These are phyloP conservation scores for Keithomyces neogunnii DNA, from an alignment of 2,329 filamentous ascomycete species.

Conservation along the genomic window DNA sequence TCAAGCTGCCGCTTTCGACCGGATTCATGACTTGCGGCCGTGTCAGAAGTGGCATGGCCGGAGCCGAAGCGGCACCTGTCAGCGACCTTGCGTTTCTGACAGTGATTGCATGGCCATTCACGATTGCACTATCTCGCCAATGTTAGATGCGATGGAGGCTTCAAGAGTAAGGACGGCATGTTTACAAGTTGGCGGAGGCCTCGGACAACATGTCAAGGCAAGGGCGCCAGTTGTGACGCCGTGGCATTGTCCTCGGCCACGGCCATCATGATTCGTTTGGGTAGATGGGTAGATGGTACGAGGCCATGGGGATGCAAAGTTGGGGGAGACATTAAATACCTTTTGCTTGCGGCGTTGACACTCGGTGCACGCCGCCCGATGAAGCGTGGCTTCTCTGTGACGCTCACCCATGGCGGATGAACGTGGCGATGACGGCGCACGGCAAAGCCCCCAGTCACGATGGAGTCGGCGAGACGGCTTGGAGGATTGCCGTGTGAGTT, in stretches of 20 bases:
- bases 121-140: constrained; percentile 24
- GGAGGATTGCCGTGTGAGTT: too few species aligned
- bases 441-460: not conserved
- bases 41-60: constrained; percentile 14
- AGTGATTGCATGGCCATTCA: constrained; percentile 31
- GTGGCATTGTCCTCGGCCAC: too few species aligned
- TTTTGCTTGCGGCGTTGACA: constrained; percentile 32
- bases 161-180: not conserved
- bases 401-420: constrained; percentile 9
- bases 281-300: too few species aligned
- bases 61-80: constrained; percentile 24
- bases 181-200: not conserved
- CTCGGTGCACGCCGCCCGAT: constrained; percentile 33
- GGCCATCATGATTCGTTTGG: too few species aligned
- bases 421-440: not conserved
- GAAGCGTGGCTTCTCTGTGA: constrained; percentile 8
- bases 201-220: too few species aligned
- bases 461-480: not conserved
- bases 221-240: too few species aligned
- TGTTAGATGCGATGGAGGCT: not conserved
- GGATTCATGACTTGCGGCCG: constrained; percentile 10
- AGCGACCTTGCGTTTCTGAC: constrained; percentile 29
- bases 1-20: constrained; percentile 16
- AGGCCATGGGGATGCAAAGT: too few species aligned
- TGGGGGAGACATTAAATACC: constrained; percentile 11